Conservation (phyloP, 495 filamentous ascomycete genomes). For the Podospora tetraspora region DNA sequence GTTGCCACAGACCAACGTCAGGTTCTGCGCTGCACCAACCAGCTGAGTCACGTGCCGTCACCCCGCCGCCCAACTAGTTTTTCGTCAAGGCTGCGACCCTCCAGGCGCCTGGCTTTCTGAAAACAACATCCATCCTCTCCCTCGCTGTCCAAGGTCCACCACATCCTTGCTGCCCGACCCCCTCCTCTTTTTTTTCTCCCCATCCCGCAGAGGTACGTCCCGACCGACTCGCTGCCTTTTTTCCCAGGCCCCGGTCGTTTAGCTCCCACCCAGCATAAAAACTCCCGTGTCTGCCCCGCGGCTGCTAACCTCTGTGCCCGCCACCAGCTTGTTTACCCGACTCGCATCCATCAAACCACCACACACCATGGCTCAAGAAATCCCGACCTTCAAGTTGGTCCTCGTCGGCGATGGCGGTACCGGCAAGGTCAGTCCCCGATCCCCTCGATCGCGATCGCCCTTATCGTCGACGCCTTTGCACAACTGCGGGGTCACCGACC, state of each 20-base stretch:
- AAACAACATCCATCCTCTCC: constrained; percentile 28
- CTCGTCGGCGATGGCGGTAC: constrained; percentile 99
- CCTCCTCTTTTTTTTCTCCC: constrained; percentile 14
- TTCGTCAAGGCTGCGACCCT: constrained; percentile 32
- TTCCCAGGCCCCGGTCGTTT: background rate
- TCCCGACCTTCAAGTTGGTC: constrained; percentile 96
- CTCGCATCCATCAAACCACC: constrained; percentile 21
- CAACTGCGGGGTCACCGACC: constrained; percentile 25
- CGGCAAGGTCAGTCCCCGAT: constrained; percentile 72
- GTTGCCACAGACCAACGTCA: background rate
- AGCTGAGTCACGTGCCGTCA: constrained; percentile 29
- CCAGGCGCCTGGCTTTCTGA: constrained; percentile 27
- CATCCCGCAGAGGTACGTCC: constrained; percentile 25
- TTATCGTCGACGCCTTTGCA: constrained; percentile 14
- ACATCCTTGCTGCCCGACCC: constrained; percentile 29
- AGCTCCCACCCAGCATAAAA: constrained; percentile 13
- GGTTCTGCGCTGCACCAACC: constrained; percentile 20
- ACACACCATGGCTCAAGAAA: constrained; percentile 54
- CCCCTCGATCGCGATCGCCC: background rate
- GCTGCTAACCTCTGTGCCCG: constrained; percentile 20
- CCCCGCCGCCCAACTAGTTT: constrained; percentile 38
- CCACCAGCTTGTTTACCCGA: constrained; percentile 30
- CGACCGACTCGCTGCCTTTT: background rate
- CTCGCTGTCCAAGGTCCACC: constrained; percentile 24
- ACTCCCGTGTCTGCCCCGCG: constrained; percentile 15